Base-by-base conservation (phyloP, 805 yeast species). In the Kazachstania viticola region DNA sequence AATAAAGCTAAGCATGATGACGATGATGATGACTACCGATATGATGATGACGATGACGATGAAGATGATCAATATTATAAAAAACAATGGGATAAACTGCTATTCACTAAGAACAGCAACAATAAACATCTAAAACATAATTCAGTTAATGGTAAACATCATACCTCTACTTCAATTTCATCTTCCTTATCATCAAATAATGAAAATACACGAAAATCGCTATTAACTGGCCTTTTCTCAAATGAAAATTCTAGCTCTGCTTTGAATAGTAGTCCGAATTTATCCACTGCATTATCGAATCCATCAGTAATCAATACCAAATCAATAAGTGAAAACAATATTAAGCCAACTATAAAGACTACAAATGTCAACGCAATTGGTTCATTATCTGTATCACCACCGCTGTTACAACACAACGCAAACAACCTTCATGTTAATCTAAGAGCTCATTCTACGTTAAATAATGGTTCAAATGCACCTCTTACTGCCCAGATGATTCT, bases 391-490 rank as follows among this genome's bases (percentile, higher is more conserved):
- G 49, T 53, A 17, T 42, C 54, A 5, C 48, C 56, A 15, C n/a
- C n/a, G n/a, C n/a, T n/a, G n/a, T n/a, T n/a, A n/a, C n/a, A n/a
- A n/a, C n/a, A n/a, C n/a, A n/a, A n/a, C n/a, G n/a, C n/a, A n/a
- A n/a, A n/a, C n/a, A n/a, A n/a, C n/a, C n/a, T n/a, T n/a, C n/a
- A n/a, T n/a, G n/a, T n/a, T n/a, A n/a, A n/a, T n/a, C n/a, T n/a
- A n/a, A n/a, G n/a, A n/a, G n/a, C n/a, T n/a, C n/a, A n/a, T n/a
- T n/a, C n/a, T n/a, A n/a, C n/a, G n/a, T n/a, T n/a, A n/a, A n/a
- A n/a, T 21, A 70, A 65, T 37, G 64, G 62, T 35, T 71, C 76
- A 1, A 71, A 68, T 43, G 77, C 76, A 1, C 78, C 78, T n/a
- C 66, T 71, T 7, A 67, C 76, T 2, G 76, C 76, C 1, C 58